Evolutionary conservation across 805 yeast genomes (phyloP), one percentile per base, ranked within the genome.

Genomic region (Spathaspora passalidarum): DNA sequence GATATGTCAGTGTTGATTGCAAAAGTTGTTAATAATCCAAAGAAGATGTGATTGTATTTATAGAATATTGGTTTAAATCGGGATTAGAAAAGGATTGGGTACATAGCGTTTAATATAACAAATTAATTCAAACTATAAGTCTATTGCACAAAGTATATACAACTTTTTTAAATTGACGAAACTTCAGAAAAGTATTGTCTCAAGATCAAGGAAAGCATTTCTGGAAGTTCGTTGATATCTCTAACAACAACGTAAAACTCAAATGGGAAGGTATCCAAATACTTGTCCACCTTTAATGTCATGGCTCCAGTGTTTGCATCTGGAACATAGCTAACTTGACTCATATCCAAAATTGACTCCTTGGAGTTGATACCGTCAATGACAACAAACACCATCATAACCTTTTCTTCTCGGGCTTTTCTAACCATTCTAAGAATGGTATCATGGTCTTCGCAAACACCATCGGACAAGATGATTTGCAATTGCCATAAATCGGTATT

Each of bases 171-270:
- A 18, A 43, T 10, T 5, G 48, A 40, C 13, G 72, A 66, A 46
- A 68, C 61, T 59, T 89, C 96, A 1, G 89, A 75, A 65, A 94
- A 95, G 66, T 88, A 94, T 64, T 94, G 99, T 57, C 98, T 81
- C 49, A 94, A 75, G 51, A 95, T 92, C 53, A 86, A 73, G 1
- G 97, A 81, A 45, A 94, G 74, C 85, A 94, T 90, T 59, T 84
- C 88, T 13, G 99, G 99, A 32, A 94, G 75, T 66, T 92, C 98
- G 40, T 77, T 77, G 54, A 95, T 86, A 59, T 92, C 82, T 55
- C 87, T 83, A 20, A 94, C 97, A 54, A 95, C 92, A 48, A 92
- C 97, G 61, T 92, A 94, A 62, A 86, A 94, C 61, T 94, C 98
- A 66, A 94, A 94, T 56, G 99, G 98, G 83, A 94, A 94, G 22